Evolutionary conservation across 1,139 yeast genomes (phyloP).

Genomic region (Magnusiomyces magnusii): DNA sequence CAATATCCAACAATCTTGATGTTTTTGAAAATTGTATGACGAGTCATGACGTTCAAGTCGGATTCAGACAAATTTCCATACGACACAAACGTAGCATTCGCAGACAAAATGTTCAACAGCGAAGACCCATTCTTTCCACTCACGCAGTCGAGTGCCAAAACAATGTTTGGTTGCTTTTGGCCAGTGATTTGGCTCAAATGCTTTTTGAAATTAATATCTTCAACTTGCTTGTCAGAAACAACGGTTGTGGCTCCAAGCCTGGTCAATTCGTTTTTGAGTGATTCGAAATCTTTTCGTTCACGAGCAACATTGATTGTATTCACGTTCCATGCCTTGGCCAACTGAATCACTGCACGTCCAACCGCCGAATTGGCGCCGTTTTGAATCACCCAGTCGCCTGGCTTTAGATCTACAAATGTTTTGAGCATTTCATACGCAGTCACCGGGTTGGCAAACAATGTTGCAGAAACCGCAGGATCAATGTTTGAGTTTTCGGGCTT

Average conservation of each 20-base stretch:
- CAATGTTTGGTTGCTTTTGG: slow-evolving; percentile 59
- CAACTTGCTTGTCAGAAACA: slow-evolving; percentile 78
- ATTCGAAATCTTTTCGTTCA: slow-evolving; percentile 68
- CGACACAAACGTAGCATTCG: slow-evolving; percentile 47
- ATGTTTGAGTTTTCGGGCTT: too few species aligned
- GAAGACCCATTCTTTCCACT: slow-evolving; percentile 53
- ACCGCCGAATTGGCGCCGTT: slow-evolving; percentile 97
- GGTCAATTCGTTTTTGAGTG: slow-evolving; percentile 49
- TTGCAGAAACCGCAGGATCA: background rate
- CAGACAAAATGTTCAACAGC: background rate
- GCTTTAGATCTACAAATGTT: slow-evolving; percentile 50
- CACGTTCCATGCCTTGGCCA: slow-evolving; percentile 68
- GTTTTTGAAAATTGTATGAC: slow-evolving; percentile 61
- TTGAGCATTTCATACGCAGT: slow-evolving; percentile 89
- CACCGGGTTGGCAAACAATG: slow-evolving; percentile 62
- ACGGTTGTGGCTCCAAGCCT: slow-evolving; percentile 80
- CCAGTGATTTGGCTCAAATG: slow-evolving; percentile 53
- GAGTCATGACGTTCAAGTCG: slow-evolving; percentile 79
- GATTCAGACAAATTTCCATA: slow-evolving; percentile 97
- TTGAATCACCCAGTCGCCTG: slow-evolving; percentile 92
- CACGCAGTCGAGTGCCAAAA: slow-evolving; percentile 82
- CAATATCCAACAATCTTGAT: slow-evolving; percentile 85
- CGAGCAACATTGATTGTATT: slow-evolving; percentile 85
- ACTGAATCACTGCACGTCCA: slow-evolving; percentile 88
- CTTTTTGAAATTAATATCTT: slow-evolving; percentile 47